phyloP scores from a whole-genome alignment of 345 rosid species.

The Citrus maxima region DNA sequence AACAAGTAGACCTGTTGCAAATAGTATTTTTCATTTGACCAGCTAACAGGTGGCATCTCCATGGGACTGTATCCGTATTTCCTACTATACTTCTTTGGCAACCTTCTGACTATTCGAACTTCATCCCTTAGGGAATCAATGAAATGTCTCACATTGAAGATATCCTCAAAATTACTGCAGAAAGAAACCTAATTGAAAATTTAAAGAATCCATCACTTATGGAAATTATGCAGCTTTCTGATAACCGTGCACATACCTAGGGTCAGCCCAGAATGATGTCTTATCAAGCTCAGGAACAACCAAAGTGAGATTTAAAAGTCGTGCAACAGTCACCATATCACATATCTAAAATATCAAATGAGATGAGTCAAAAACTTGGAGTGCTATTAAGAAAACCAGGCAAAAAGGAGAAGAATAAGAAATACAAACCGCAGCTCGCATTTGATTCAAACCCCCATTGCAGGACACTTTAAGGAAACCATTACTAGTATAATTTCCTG shows the following conservation, averaged over 20 bases:
- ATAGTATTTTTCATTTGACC: slow-evolving; percentile 93
- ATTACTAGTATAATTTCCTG: slow-evolving; percentile 81
- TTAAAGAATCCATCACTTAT: not conserved
- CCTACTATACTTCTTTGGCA: slow-evolving; percentile 66
- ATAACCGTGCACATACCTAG: slow-evolving; percentile 51
- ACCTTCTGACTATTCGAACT: slow-evolving; percentile 72
- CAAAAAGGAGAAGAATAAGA: slow-evolving; percentile 22
- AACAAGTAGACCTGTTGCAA: slow-evolving; percentile 62
- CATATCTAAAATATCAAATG: slow-evolving; percentile 59
- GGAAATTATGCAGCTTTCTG: not conserved
- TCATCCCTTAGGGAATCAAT: slow-evolving; percentile 92
- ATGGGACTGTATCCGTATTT: slow-evolving; percentile 61
- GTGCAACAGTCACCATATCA: slow-evolving; percentile 87
- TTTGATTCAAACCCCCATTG: slow-evolving; percentile 94
- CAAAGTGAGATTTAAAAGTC: slow-evolving; percentile 88
- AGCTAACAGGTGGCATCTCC: slow-evolving; percentile 89
- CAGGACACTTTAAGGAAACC: slow-evolving; percentile 85
- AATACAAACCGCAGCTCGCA: slow-evolving; percentile 85
- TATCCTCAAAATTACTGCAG: slow-evolving; percentile 94
- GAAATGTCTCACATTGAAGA: slow-evolving; percentile 86
- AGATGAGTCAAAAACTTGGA: slow-evolving; percentile 14
- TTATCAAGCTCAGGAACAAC: slow-evolving; percentile 97
- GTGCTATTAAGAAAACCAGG: slow-evolving; percentile 10
- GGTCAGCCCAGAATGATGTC: slow-evolving; percentile 97
- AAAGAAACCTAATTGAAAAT: slow-evolving; percentile 17